These are phyloP conservation scores for Diaporthe batatas DNA, from an alignment of 2,329 filamentous ascomycete species.

Conservation along the genomic window DNA sequence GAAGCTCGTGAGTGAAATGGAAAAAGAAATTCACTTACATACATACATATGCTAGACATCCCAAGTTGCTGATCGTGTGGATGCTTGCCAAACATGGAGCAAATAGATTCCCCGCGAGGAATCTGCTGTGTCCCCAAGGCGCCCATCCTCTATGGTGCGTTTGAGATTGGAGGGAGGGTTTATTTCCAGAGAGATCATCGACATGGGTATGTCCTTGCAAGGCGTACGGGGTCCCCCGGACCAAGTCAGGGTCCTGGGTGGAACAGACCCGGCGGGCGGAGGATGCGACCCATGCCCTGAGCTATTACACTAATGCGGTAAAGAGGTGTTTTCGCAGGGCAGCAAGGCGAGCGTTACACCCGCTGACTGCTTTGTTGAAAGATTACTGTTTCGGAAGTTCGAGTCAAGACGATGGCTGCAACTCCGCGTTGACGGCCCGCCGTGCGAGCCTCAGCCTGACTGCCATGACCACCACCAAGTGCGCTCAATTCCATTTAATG, in stretches of 20 bases:
- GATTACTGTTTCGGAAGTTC: conserved; percentile 39
- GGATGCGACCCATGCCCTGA: conserved; percentile 23
- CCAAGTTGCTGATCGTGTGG: conserved; percentile 3
- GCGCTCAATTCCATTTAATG: conserved; percentile 20
- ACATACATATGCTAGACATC: neutral
- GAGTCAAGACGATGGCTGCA: conserved; percentile 26
- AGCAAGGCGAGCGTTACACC: conserved; percentile 13
- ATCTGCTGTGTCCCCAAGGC: conserved; percentile 5
- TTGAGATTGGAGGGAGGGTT: conserved; percentile 37
- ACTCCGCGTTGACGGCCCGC: conserved; percentile 26
- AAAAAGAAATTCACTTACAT: conserved; percentile 18
- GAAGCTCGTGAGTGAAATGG: neutral
- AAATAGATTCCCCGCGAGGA: conserved; percentile 1
- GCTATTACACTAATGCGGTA: conserved; percentile 19
- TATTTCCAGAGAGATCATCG: conserved; percentile 27
- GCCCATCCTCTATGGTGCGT: conserved; percentile 33
- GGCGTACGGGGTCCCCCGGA: conserved; percentile 32
- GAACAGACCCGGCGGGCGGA: conserved; percentile 34
- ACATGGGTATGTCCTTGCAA: conserved; percentile 33
- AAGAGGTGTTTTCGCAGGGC: conserved; percentile 10
- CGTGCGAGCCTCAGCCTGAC: conserved; percentile 26
- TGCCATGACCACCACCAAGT: neutral
- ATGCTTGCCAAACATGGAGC: conserved; percentile 2
- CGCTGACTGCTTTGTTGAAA: conserved; percentile 25
- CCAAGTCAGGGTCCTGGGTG: conserved; percentile 33